Evolutionary conservation across 768 basidiomycete genomes (phyloP), one percentile per base, ranked within the genome.

Genomic region (Psilocybe azurescens): DNA sequence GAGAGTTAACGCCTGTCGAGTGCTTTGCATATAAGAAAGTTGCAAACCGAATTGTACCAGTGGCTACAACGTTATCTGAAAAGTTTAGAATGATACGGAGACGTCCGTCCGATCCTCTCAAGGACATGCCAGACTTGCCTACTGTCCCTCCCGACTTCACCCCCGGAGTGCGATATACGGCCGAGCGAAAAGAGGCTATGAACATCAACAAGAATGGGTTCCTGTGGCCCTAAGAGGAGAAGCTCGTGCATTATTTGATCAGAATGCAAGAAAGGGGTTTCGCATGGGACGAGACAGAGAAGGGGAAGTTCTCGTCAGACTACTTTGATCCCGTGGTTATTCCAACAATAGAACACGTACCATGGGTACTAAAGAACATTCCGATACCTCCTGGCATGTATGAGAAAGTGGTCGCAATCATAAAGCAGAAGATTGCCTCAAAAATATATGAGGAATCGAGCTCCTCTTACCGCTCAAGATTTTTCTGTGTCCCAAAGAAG

Each of bases 401-500:
- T 6, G 51, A 70, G 5, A 24, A 71, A n/a, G 69, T 75, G 7
- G 58, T 70, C 11, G 48, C 67, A 7, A 36, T 73, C 3, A 62
- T 77, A n/a, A 67, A 68, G 47, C 33, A 65, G 6, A 77, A 77
- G 48, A 56, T 75, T 6, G 63, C 64, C 3, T 36, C 71, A 4
- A 62, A 66, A 8, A 62, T 64, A 3, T 73, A 69, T 58, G 69
- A 72, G 41, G 59, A 62, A 2, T 69, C 54, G 2, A 44, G n/a
- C 13, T 56, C 54, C 1, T 56, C 39, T 2, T 56, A 56, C 14
- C 39, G 39, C 59, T 11, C 61, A 56, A 28, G 53, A 51, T 10
- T 65, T 65, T 16, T 72, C 49, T 67, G 61, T 48, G 70, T 74
- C 3, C n/a, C 13, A 11, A 62, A 62, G 48, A 62, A 62, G 41